These are phyloP conservation scores for Populus hybrid DNA, from an alignment of 441 rosid species.

Conservation along the genomic window DNA sequence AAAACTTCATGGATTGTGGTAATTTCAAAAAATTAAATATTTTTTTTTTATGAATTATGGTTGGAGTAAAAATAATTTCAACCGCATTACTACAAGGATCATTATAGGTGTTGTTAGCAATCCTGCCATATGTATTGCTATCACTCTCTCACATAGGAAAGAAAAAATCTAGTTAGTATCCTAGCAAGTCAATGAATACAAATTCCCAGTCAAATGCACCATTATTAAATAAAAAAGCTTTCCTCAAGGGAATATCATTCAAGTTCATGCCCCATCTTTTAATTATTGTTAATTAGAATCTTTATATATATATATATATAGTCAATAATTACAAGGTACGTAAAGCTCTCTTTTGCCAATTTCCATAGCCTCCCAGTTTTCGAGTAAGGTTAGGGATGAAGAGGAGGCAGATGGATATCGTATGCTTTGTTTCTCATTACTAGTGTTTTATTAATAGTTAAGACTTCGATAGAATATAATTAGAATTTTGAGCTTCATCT, in stretches of 20 bases:
- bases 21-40: too few species aligned
- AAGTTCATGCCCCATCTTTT: background rate
- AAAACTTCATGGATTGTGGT: too few species aligned
- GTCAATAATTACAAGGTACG: background rate
- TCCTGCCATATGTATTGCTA: too few species aligned
- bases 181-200: background rate
- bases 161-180: too few species aligned
- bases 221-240: background rate
- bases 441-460: too few species aligned
- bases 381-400: background rate
- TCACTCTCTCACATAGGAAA: too few species aligned
- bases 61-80: too few species aligned
- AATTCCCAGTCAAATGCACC: background rate
- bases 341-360: background rate
- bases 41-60: too few species aligned
- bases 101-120: too few species aligned
- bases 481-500: background rate
- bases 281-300: background rate
- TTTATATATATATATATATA: background rate
- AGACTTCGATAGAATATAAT: background rate
- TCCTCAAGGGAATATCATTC: constrained; percentile 2
- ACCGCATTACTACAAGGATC: too few species aligned
- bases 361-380: background rate
- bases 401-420: background rate
- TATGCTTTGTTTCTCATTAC: background rate